Evolutionary conservation across 129 eudicot genomes (phyloP), one percentile per base, ranked within the genome.

Genomic region (Rutidosis leptorrhynchoides): DNA sequence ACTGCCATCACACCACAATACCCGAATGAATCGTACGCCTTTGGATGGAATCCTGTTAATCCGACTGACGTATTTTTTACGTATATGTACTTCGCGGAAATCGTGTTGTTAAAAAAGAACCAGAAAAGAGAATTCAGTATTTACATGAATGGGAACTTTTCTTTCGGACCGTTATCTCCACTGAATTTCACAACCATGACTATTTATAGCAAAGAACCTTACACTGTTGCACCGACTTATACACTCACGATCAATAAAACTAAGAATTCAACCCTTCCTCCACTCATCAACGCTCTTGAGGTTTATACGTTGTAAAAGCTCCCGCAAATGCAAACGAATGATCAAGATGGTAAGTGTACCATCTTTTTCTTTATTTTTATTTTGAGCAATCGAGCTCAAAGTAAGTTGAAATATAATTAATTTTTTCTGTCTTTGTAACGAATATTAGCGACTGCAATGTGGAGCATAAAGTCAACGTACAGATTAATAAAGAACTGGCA

Each of bases 271-370:
- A 85, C 79, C 2, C 82, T 77, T 70, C 85, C 79, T 2, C 84
- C 92, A 19, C 69, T 82, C 62, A 62, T 79, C 52, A 85, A 77
- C 4, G 92, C 87, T 56, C 21, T 77, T 2, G 92, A 85, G 74
- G 33, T 77, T 42, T 82, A 78, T 22, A 25, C 15, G 2, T 70
- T 79, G 2, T 68, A 24, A 46, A 14, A 64, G 14, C 59, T 82
- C 11, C 62, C 67, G 19, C 77, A 64, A 48, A 66, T 4, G 22
- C 62, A 54, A 26, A 84, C 84, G 12, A 20, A 71, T 56, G 82
- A 72, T 16, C 58, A 21, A 35, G 86, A 84, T 33, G 84, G 90
- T 79, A 68, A 59, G 59, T 23, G 27, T 42, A 72, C 28, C 33
- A 66, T 61, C 25, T 56, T 69, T 24, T 32, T 19, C 24, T 55